Evolutionary conservation across 2,329 filamentous ascomycete genomes (phyloP).

Genomic region (Chaetothyriales sp.): DNA sequence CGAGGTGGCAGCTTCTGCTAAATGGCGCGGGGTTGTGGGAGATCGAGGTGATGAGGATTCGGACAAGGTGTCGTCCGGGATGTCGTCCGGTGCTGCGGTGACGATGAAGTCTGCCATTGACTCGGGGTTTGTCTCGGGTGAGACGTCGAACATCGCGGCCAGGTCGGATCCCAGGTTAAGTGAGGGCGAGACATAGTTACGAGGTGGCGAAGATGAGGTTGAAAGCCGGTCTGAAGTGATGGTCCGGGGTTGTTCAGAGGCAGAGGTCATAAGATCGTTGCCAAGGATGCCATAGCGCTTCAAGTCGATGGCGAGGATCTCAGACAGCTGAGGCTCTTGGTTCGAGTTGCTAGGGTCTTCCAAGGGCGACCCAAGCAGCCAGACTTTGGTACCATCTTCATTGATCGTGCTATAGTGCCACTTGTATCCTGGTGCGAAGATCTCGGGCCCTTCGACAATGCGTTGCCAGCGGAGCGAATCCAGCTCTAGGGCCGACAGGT

Average conservation of each 20-base stretch:
- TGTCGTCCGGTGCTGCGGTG: conserved; percentile 66
- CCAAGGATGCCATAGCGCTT: conserved; percentile 81
- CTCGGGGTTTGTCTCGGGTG: conserved; percentile 52
- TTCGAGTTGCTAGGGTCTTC: conserved; percentile 56
- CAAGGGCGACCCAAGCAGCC: conserved; percentile 83
- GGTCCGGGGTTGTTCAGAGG: conserved; percentile 30
- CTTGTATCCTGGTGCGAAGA: conserved; percentile 80
- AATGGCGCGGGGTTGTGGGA: conserved; percentile 12
- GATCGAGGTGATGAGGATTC: conserved; percentile 13
- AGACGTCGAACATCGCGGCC: conserved; percentile 70
- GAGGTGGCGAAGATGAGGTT: conserved; percentile 8
- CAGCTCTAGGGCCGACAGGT: conserved; percentile 75
- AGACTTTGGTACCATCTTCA: conserved; percentile 86
- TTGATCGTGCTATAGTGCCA: conserved; percentile 99
- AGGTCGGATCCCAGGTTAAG: conserved; percentile 66
- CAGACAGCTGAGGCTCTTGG: conserved; percentile 82
- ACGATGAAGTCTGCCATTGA: conserved; percentile 84
- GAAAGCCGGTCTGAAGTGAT: conserved; percentile 40
- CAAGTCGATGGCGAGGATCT: conserved; percentile 86
- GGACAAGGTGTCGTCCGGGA: conserved; percentile 46
- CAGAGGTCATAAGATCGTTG: conserved; percentile 50
- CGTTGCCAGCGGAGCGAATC: conserved; percentile 85
- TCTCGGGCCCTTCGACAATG: conserved; percentile 80
- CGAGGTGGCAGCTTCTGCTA: conserved; percentile 8
- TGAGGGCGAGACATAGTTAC: conserved; percentile 30